A percentile compares a stretch with the other conserved stretches of the same genome.
Conservation (phyloP, 2,329 filamentous ascomycete genomes). For the Diaporthe citri region DNA sequence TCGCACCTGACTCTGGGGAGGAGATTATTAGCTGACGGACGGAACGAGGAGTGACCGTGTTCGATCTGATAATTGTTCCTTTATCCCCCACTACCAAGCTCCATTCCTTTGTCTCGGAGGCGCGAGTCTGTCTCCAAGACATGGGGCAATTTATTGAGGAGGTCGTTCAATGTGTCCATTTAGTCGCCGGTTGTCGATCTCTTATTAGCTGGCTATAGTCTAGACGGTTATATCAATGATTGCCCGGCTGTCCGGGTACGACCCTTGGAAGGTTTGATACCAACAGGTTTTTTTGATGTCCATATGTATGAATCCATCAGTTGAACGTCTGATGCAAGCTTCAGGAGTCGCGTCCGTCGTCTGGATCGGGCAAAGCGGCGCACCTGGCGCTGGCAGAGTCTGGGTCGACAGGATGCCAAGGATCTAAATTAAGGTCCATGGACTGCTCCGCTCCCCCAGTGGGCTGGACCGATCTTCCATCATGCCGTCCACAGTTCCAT, state of each 20-base stretch:
- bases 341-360: constrained; percentile 26
- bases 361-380: constrained; percentile 12
- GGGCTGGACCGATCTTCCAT: constrained; percentile 27
- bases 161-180: not conserved
- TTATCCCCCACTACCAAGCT: not conserved
- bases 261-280: not conserved
- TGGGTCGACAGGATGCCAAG: constrained; percentile 3
- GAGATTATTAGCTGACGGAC: not conserved
- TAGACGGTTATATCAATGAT: not conserved
- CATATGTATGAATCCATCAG: no score
- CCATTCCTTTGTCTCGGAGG: not conserved
- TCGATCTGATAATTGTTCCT: not conserved
- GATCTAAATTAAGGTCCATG: constrained; percentile 27
- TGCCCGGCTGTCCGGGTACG: not conserved
- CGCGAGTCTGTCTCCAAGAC: not conserved
- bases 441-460: constrained; percentile 20
- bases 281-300: not conserved
- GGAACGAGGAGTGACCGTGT: constrained; percentile 9
- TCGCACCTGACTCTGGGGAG: not conserved
- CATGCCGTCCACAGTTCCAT: constrained; percentile 22
- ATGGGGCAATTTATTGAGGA: not conserved
- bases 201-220: not conserved
- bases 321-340: constrained; percentile 12
- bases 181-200: not conserved
- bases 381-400: not conserved